Conservation (phyloP, 148 eudicot species). For the Polygonum aviculare region DNA sequence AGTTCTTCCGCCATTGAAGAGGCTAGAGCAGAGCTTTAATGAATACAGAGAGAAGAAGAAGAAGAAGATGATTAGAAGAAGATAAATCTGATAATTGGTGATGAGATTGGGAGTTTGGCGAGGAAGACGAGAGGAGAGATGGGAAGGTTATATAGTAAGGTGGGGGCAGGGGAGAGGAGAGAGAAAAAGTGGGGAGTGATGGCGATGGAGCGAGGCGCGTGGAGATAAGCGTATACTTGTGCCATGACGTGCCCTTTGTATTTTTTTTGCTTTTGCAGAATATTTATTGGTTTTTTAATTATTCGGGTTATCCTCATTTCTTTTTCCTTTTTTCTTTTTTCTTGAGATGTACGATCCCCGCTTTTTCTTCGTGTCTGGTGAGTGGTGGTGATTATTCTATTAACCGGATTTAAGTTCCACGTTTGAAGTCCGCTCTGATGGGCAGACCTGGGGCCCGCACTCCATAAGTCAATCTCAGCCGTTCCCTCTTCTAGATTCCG, state of each 20-base stretch:
- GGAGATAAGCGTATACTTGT: conserved; percentile 22
- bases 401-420: conserved; percentile 8
- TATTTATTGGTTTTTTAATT: not conserved
- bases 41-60: not conserved
- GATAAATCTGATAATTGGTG: not conserved
- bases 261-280: conserved; percentile 3
- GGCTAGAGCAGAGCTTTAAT: not conserved
- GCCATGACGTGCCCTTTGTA: conserved; percentile 19
- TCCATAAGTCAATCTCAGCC: not conserved
- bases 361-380: conserved; percentile 6
- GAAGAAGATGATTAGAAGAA: not conserved
- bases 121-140: conserved; percentile 12
- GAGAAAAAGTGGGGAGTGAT: conserved; percentile 9
- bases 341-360: not conserved
- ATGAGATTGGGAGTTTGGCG: not conserved
- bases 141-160: not conserved
- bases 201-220: conserved; percentile 17
- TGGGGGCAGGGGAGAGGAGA: not conserved
- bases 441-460: not conserved
- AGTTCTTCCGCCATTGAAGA: conserved; percentile 15
- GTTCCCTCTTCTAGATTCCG: conserved; percentile 2
- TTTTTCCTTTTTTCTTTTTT: not conserved
- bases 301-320: not conserved
- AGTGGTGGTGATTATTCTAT: not conserved
- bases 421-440: conserved; percentile 12